Evolutionary conservation across 1,139 yeast genomes (phyloP), one percentile per base, ranked within the genome.

Genomic region (Candida smagusa): DNA sequence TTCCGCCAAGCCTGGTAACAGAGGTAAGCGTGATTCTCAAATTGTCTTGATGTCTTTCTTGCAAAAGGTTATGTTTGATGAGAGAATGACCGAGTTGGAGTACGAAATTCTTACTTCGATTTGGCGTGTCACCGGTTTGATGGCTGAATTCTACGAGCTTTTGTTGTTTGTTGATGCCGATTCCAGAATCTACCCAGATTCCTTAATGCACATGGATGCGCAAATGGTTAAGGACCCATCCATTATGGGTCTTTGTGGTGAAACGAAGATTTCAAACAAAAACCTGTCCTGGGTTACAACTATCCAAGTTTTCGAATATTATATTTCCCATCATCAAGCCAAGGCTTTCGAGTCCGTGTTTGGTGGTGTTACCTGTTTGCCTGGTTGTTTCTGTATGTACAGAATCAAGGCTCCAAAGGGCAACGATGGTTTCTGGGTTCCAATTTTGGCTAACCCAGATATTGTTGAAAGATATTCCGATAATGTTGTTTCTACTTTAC

Each of bases 1-100:
- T 13, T 66, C 82, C 6, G 73, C 94, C n/a, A 92, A 92, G 56
- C 97, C 97, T 9, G 98, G 98, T 53, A 92, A 92, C 61, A 81
- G 98, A 70, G 98, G 98, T 64, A 92, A 92, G 61, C 86, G 98
- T 65, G 98, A 92, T 62, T 88, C 97, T 19, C 98, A 92, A 62
- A 83, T 92, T 45, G 84, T 92, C 45, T 69, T 92, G 53, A 92
- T 92, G 98, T 80, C 92, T 1, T 90, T 90, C 62, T 72, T 92
- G 53, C 97, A 90, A 65, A 84, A 82, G 52, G 80, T 90, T 19
- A 87, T 92, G 61, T 92, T 90, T 61, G 95, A 92, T 59, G 97
- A 92, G 63, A 83, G 97, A 68, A 92, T 92, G 97, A 86, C 97
- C 2, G 88, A 85, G 51, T 77, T 92, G 43, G 97, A 92, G 51